Evolutionary conservation across 352 stramenopile species (phyloP).

Genomic region (Globisporangium heterothallicum): DNA sequence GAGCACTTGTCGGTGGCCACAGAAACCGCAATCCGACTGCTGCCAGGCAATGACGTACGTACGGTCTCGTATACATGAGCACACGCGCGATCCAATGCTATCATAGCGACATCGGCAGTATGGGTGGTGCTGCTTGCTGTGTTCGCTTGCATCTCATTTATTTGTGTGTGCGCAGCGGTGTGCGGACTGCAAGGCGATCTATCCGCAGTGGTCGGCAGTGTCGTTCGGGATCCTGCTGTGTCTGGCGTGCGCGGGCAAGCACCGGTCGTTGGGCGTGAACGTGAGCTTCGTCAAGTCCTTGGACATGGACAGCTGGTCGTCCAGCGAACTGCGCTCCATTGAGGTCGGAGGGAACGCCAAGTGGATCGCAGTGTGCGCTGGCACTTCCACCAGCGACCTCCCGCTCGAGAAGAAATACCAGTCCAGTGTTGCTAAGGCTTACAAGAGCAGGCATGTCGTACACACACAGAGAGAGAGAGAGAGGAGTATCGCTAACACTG

Average conservation of each 20-base stretch:
- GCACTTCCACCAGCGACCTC: constrained; percentile 35
- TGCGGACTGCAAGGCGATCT: constrained; percentile 74
- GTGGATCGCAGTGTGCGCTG: constrained; percentile 67
- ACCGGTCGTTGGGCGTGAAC: constrained; percentile 74
- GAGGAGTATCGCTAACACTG: neutral
- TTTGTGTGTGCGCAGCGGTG: constrained; percentile 42
- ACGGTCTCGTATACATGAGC: too few species aligned
- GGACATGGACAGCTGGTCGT: constrained; percentile 70
- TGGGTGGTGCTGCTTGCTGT: neutral
- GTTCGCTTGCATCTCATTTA: neutral
- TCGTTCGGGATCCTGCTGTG: constrained; percentile 83
- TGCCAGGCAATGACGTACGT: constrained; percentile 76
- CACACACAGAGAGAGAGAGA: neutral
- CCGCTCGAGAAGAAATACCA: constrained; percentile 57
- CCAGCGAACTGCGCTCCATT: constrained; percentile 42
- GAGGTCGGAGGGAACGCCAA: constrained; percentile 79
- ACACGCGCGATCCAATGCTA: too few species aligned
- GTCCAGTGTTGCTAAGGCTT: constrained; percentile 52
- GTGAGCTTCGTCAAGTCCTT: constrained; percentile 85
- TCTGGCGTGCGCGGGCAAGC: constrained; percentile 63
- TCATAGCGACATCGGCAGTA: too few species aligned
- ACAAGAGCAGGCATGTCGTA: constrained; percentile 33
- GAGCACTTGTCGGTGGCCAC: constrained; percentile 37
- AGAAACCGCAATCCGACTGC: constrained; percentile 53
- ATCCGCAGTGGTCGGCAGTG: constrained; percentile 77